Evolutionary conservation across 805 yeast genomes (phyloP).

Genomic region (Metschnikowia reukaufii): DNA sequence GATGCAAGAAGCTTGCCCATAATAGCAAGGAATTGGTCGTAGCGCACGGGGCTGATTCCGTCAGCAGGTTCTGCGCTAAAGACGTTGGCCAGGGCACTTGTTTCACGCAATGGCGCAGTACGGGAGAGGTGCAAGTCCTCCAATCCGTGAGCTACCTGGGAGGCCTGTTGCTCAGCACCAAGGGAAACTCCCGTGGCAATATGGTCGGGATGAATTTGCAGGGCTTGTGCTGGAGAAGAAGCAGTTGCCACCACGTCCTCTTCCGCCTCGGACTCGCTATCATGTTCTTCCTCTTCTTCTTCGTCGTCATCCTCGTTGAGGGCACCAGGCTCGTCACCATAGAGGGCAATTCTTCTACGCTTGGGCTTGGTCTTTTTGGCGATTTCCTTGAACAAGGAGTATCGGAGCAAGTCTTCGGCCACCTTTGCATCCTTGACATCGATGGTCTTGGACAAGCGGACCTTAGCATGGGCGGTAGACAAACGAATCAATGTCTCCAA

Average conservation of each 20-base stretch:
- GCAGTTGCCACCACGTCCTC: slow-evolving; percentile 10
- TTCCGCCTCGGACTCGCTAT: slow-evolving; percentile 17
- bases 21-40: slow-evolving; percentile 27
- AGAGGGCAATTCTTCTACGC: slow-evolving; percentile 24
- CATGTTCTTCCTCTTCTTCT: slow-evolving; percentile 20
- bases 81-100: slow-evolving; percentile 20
- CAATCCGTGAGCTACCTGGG: slow-evolving; percentile 27
- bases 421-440: slow-evolving; percentile 76
- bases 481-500: slow-evolving; percentile 92
- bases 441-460: slow-evolving; percentile 76
- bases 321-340: slow-evolving; percentile 26
- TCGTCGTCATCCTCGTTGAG: slow-evolving; percentile 38
- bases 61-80: slow-evolving; percentile 15
- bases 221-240: slow-evolving; percentile 1
- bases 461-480: slow-evolving; percentile 95
- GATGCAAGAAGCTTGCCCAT: slow-evolving; percentile 35
- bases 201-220: too few species aligned
- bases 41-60: slow-evolving; percentile 35
- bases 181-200: background rate
- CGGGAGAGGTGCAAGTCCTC: slow-evolving; percentile 31
- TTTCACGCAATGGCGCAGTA: slow-evolving; percentile 28
- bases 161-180: slow-evolving; percentile 17
- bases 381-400: slow-evolving; percentile 80
- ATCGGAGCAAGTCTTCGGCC: slow-evolving; percentile 83
- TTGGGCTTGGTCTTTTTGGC: slow-evolving; percentile 36